These are phyloP conservation scores for Theileria sp. DNA, from an alignment of 169 alveolate species.

Conservation along the genomic window DNA sequence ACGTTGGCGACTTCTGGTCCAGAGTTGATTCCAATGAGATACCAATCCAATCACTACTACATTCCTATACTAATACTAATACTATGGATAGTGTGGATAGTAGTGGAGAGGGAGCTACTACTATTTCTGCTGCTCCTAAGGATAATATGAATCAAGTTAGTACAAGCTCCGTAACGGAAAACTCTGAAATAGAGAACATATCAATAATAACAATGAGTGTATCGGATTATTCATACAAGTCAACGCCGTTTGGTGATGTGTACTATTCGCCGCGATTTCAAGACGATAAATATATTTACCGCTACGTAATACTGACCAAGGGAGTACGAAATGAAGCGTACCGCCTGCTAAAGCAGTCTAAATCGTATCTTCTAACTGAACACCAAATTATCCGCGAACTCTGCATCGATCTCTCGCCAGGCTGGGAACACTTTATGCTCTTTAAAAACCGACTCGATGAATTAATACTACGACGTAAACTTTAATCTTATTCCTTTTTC, in stretches of 20 bases:
- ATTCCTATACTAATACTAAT: constrained; percentile 10
- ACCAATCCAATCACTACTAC: background rate
- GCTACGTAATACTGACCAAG: constrained; percentile 78
- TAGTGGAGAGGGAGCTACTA: too few relatives aligned
- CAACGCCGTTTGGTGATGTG: constrained; percentile 77
- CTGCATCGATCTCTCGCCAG: constrained; percentile 79
- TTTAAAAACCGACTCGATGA: constrained; percentile 78
- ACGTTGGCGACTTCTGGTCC: constrained; percentile 52
- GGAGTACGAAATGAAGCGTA: constrained; percentile 83
- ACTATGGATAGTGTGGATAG: background rate
- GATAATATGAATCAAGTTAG: too few relatives aligned
- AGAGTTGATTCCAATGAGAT: constrained; percentile 57
- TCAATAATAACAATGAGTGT: constrained; percentile 53
- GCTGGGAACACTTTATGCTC: constrained; percentile 86
- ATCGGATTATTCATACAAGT: constrained; percentile 60
- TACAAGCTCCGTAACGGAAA: background rate
- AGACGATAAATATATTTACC: constrained; percentile 80
- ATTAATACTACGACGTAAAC: constrained; percentile 72
- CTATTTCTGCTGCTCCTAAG: too few relatives aligned
- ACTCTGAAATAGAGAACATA: constrained; percentile 19
- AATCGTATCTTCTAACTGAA: constrained; percentile 76
- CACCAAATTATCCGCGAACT: constrained; percentile 77
- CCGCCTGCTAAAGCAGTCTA: constrained; percentile 68
- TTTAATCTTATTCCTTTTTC: background rate
- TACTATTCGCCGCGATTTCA: constrained; percentile 82